Conservation (phyloP, 140 eudicot species). For the Senecio squalidus region DNA sequence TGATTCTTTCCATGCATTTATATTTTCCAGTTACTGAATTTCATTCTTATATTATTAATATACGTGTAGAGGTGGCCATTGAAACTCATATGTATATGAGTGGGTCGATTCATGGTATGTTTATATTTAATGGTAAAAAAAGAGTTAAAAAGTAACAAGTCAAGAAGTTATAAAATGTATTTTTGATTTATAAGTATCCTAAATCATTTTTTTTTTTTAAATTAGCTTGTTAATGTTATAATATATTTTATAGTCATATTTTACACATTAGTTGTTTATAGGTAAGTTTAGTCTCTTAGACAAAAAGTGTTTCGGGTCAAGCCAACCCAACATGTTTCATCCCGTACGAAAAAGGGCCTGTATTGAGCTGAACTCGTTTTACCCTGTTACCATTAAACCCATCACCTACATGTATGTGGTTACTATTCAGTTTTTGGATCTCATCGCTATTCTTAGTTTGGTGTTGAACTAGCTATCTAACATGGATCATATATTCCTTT, state of each 20-base stretch:
- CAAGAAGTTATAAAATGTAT: background rate
- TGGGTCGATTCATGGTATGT: background rate
- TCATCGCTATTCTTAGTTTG: background rate
- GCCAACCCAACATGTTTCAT: background rate
- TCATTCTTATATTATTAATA: background rate
- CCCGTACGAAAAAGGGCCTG: background rate
- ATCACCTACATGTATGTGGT: background rate
- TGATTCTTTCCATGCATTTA: background rate
- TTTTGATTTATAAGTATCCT: background rate
- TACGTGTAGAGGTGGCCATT: constrained; percentile 8
- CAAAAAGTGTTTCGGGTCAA: background rate
- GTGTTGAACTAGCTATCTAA: constrained; percentile 5
- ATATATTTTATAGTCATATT: background rate
- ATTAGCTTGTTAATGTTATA: background rate
- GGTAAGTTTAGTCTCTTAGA: background rate
- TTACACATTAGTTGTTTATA: background rate
- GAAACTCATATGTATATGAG: background rate
- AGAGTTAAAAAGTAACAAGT: background rate
- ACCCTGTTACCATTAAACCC: background rate
- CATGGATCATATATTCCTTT: constrained; percentile 6
- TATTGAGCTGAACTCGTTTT: too few species aligned
- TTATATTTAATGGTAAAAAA: background rate
- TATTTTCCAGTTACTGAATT: constrained; percentile 6
- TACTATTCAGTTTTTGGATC: background rate
- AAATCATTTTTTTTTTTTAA: background rate